Base-by-base conservation (phyloP, 2,329 filamentous ascomycete species). In the Fusarium pseudoanthophilum region DNA sequence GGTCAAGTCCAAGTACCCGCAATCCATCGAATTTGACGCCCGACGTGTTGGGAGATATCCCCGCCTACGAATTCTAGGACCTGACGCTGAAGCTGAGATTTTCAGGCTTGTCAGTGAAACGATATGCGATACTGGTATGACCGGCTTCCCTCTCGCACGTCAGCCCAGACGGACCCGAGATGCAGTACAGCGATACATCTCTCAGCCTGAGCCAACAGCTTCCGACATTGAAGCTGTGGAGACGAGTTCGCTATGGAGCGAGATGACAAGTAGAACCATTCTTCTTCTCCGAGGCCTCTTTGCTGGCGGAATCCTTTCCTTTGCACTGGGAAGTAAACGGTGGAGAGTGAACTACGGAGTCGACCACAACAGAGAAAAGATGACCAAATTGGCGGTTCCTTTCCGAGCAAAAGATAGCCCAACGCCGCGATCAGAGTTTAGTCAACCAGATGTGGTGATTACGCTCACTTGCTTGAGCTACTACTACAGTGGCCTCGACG, bases 331-430 rank as follows among this genome's bases (percentile, higher is more conserved):
- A 0, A 79, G 86, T 20, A 93, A 92, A 73, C 82, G 91, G 4
- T 93, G 89, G 88, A 81, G 87, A 7, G 91, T 93, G 0, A 87
- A 92, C 60, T 93, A 91, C 66, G 91, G 92, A 0, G 81, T 88
- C 1, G 86, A 90, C 73, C 67, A 74, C 0, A 75, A 68, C 1
- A 79, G 88, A 5, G 71, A 72, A 0, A 86, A 84, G 0, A 53
- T 64, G 2, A 88, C 85, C 0, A 82, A 78, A 56, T 83, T 92
- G 0, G 87, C 87, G 0, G 88, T 92, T 0, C 91, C 90, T 0
- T 92, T 86, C 70, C 83, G 83, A 14, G 89, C 89, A 1, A 92
- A 92, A 62, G 90, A 90, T 56, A 85, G 73, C 7, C 90, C 89
- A 0, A 83, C 87, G 0, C 79, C 83, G 1, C 83, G 87, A 7